These are phyloP conservation scores for Hibiscus trionum DNA, from an alignment of 345 rosid species.

Conservation along the genomic window DNA sequence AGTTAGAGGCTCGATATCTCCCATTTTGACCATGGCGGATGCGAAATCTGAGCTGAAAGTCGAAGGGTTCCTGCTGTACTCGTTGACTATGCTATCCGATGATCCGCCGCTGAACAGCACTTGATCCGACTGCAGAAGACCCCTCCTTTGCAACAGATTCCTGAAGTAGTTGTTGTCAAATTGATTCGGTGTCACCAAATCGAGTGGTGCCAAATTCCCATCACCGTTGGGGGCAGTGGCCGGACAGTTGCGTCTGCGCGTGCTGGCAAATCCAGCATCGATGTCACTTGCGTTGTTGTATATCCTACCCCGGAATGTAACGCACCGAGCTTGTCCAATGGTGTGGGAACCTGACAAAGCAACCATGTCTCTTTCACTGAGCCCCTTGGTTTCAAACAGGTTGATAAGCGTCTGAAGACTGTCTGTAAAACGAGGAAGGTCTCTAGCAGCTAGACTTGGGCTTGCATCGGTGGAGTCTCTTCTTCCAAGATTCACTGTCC, in stretches of 20 bases:
- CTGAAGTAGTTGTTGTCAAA: constrained; percentile 53
- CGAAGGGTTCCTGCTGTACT: constrained; percentile 24
- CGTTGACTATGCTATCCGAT: constrained; percentile 33
- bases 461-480: constrained; percentile 40
- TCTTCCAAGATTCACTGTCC: constrained; percentile 39
- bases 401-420: constrained; percentile 13
- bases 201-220: constrained; percentile 32
- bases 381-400: constrained; percentile 21
- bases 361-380: constrained; percentile 27
- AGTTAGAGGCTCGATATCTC: constrained; percentile 30
- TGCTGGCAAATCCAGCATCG: constrained; percentile 37
- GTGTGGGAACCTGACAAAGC: constrained; percentile 43
- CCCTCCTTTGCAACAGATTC: constrained; percentile 45
- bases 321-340: constrained; percentile 47
- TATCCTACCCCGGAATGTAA: constrained; percentile 34
- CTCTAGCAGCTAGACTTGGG: constrained; percentile 12
- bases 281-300: constrained; percentile 39
- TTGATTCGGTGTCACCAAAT: constrained; percentile 41
- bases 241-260: constrained; percentile 38
- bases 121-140: constrained; percentile 47
- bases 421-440: constrained; percentile 16
- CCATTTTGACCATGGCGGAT: constrained; percentile 48
- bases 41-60: constrained; percentile 29
- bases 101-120: constrained; percentile 20
- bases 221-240: constrained; percentile 7